Evolutionary conservation across 1,284 basidiomycete genomes (phyloP), one percentile per base, ranked within the genome.

Genomic region (Heimioporus retisporus): DNA sequence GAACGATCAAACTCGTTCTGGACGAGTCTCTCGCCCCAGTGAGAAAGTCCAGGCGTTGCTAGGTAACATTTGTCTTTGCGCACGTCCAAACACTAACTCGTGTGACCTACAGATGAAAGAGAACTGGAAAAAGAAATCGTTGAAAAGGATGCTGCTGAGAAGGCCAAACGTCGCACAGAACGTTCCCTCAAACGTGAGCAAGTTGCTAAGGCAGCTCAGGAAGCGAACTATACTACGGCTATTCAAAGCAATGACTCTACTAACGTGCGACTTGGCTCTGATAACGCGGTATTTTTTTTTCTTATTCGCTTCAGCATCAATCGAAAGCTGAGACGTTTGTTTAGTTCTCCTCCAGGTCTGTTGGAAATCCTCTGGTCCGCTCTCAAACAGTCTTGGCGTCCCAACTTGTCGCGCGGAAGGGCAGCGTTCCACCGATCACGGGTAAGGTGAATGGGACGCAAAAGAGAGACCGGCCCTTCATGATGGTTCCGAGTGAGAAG

Each of bases 401-500:
- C 55, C 55, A 55, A 21, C 55, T 55, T 55, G 28, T 55, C 2
- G 31, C 13, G 11, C 13, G 35, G 18, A 55, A 55, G 55, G 55
- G 55, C 16, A 3, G 31, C 21, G 31, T 55, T 18, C 55, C 55
- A 21, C 31, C 55, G 31, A 10, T 35, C 55, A 40, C 55, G 16
- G 28, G 25, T 14, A 55, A 11, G 11, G 10, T 55, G 11, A 14
- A 19, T 35, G 28, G 55, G 8, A 35, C 19, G 35, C 31, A 19
- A 16, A 55, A 40, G 31, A 31, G 13, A 19, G 53, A 21, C 28
- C 19, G 16, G 4, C 19, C 55, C 55, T 55, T 55, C 55, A 31
- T 55, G 55, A 55, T 55, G 55, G 55, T 55, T 8, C 35, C 55
- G 11, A 55, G 55, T 40, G 31, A 31, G 21, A 55, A 55, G 55